Conservation (phyloP, 148 eudicot species). For the Vaccinium darrowii region DNA sequence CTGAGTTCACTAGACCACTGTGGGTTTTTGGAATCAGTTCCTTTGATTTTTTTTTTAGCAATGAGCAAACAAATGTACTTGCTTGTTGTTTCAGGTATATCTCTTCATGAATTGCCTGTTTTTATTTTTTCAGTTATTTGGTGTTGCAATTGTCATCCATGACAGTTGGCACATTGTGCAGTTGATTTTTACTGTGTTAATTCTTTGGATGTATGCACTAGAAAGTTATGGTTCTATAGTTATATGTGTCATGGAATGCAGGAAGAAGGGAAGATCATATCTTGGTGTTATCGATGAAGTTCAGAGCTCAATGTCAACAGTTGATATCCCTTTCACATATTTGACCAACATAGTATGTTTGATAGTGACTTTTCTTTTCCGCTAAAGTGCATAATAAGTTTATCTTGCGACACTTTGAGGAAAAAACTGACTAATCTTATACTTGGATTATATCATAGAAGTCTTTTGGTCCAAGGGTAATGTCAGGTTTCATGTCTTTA, state of each 20-base stretch:
- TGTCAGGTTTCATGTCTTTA: not conserved
- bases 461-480: not conserved
- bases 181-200: not conserved
- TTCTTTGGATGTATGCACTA: slow-evolving; percentile 14
- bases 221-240: not conserved
- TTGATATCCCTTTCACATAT: slow-evolving; percentile 81
- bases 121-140: not conserved
- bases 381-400: not conserved
- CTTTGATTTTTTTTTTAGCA: slow-evolving; percentile 53
- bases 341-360: slow-evolving; percentile 59
- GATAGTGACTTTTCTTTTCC: not conserved
- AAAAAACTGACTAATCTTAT: not conserved
- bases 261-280: slow-evolving; percentile 84
- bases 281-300: slow-evolving; percentile 70
- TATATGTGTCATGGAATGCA: slow-evolving; percentile 23
- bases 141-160: not conserved
- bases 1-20: slow-evolving; percentile 78
- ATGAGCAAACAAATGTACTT: slow-evolving; percentile 45
- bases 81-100: slow-evolving; percentile 82
- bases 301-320: slow-evolving; percentile 43
- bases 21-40: slow-evolving; percentile 88
- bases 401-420: not conserved
- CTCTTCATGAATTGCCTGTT: not conserved
- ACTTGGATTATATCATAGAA: not conserved
- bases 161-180: not conserved